Percentiles rank a stretch among this genome's conserved stretches.
Evolutionary conservation across 495 filamentous ascomycete genomes (phyloP).

Genomic region (Penicillium turbatum): DNA sequence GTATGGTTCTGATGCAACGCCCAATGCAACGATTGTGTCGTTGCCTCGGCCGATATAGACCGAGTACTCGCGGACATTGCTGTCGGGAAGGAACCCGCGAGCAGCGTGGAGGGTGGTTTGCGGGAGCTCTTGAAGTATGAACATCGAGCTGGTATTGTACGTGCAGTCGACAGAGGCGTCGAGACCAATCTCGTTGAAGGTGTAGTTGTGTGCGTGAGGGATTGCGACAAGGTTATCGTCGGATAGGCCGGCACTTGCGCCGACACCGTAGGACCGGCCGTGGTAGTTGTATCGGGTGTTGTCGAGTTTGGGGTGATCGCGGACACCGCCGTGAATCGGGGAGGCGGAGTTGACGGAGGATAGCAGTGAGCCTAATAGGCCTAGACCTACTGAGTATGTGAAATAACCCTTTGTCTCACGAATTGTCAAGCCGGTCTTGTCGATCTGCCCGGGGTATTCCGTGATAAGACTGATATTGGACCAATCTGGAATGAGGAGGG

Average conservation of each 20-base stretch:
- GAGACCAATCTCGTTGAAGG: constrained; percentile 28
- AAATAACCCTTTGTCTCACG: constrained; percentile 26
- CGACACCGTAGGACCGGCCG: constrained; percentile 33
- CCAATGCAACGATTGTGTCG: constrained; percentile 27
- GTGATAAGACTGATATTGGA: constrained; percentile 19
- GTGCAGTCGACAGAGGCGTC: constrained; percentile 24
- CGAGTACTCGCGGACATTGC: constrained; percentile 14
- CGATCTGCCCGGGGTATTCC: constrained; percentile 16
- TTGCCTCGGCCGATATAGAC: constrained; percentile 19
- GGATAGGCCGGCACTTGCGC: constrained; percentile 27
- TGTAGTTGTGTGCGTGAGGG: constrained; percentile 17
- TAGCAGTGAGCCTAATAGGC: constrained; percentile 25
- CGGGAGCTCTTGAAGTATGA: neutral
- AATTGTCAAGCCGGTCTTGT: constrained; percentile 11
- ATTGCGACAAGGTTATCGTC: constrained; percentile 18
- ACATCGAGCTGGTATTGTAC: constrained; percentile 24
- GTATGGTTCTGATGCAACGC: constrained; percentile 10
- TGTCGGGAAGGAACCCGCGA: constrained; percentile 21
- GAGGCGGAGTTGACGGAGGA: constrained; percentile 22
- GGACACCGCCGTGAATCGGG: constrained; percentile 8
- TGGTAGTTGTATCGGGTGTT: constrained; percentile 32
- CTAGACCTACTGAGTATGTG: constrained; percentile 22
- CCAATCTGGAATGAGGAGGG: constrained; percentile 24
- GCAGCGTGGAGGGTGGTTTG: constrained; percentile 14
- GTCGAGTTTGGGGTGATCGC: constrained; percentile 28